Evolutionary conservation across 1,284 basidiomycete species (phyloP), one percentile per base, ranked within the genome.

Genomic region (Austropuccinia psidii): DNA sequence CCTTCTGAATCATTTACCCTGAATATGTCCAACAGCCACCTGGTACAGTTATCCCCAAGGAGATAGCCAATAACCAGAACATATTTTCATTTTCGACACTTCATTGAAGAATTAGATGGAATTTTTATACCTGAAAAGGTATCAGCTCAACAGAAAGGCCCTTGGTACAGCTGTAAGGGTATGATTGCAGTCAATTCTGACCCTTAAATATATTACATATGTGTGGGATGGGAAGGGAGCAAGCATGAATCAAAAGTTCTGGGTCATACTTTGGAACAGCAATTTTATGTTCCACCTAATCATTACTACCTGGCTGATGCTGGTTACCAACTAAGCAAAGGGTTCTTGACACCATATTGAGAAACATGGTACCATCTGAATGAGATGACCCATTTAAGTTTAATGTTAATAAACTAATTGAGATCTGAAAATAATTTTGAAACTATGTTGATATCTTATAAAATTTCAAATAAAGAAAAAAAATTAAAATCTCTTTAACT

Each of bases 191-290:
- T 78, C 39, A 52, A 55, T n/a, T 81, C 81, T 54, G 61, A 76
- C 60, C 69, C 82, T 39, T 61, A 57, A 17, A 82, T 82, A 66
- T 69, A 68, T 49, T 82, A 81, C 74, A 62, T 82, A 50, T 76
- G 81, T 19, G 76, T 76, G 47, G 80, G 81, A 54, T 83, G 79
- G 79, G 81, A 83, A 68, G 81, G 83, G 2, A 81, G 79, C 76
- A 80, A 80, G 19, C 77, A 80, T 21, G 81, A 83, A 33, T 27
- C 29, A 9, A 72, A 74, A 1, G 60, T 75, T 0, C 65, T 83
- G 24, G 81, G 76, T 70, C 74, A 80, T 9, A 64, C 79, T 78
- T 77, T 78, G 15, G 57, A 77, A 7, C 15, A 54, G 21, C 80
- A 81, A 75, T 76, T 80, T 70, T 65, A 68, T 6, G 75, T 81